A percentile compares a stretch with the other conserved stretches of the same genome.
These are phyloP conservation scores for Ottelia alismoides DNA, from an alignment of 106 monocot genomes.

Conservation along the genomic window DNA sequence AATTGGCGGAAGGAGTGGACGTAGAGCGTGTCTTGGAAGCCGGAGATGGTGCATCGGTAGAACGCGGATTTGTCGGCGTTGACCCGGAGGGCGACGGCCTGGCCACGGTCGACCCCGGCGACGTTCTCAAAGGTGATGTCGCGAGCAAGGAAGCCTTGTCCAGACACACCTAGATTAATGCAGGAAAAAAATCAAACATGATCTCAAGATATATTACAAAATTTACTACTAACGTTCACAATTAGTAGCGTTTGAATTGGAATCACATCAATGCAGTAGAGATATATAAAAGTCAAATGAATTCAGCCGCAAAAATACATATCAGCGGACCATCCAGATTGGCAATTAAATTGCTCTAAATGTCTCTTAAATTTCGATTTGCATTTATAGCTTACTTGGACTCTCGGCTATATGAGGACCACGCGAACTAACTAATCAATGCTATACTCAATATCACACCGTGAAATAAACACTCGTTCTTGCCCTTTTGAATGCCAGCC, in stretches of 20 bases:
- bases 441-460: too few species aligned
- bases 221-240: not conserved
- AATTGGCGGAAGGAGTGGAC: constrained; percentile 42
- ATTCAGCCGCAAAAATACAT: too few species aligned
- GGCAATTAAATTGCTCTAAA: too few species aligned
- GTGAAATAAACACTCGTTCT: too few species aligned
- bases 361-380: too few species aligned
- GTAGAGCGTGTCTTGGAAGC: constrained; percentile 58
- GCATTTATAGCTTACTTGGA: too few species aligned
- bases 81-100: constrained; percentile 39
- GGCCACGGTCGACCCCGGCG: constrained; percentile 27
- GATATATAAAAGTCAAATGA: not conserved
- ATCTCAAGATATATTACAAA: not conserved
- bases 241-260: not conserved
- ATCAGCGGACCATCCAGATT: too few species aligned
- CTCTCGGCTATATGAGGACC: too few species aligned
- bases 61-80: constrained; percentile 27
- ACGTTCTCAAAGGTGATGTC: constrained; percentile 28
- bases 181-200: not conserved
- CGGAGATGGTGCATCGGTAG: constrained; percentile 29
- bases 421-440: too few species aligned
- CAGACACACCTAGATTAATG: constrained; percentile 23
- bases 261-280: not conserved
- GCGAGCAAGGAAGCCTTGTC: constrained; percentile 36
- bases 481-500: too few species aligned